Evolutionary conservation across 1,284 basidiomycete genomes (phyloP), one percentile per base, ranked within the genome.

Genomic region (Sporisorium scitamineum): DNA sequence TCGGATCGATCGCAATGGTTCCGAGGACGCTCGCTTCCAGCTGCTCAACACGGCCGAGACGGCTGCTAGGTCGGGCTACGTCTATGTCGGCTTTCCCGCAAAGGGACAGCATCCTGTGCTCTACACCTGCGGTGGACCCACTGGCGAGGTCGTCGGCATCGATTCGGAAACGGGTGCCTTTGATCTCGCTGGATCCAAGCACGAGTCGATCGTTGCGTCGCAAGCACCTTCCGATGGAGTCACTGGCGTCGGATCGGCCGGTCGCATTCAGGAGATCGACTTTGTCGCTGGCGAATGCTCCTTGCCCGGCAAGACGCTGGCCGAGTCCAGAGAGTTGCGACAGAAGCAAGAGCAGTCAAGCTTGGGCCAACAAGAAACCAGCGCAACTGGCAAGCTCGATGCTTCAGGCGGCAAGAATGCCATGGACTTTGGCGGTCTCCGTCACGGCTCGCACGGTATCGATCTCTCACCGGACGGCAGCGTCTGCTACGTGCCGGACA

Each of bases 41-140:
- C 56, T 79, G 34, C 55, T 76, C 34, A 76, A 76, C 51, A 79
- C 74, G 16, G 73, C 73, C 42, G 65, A 72, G 37, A 79, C 73
- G 9, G 65, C 69, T 14, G 69, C 73, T 1, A 61, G 77, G 34
- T 76, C 72, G 5, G 77, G 77, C 24, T 79, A 79, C 45, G 77
- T 79, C 41, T 70, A 69, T 18, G 67, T 76, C 47, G 70, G 70
- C 26, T 71, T 69, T 18, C 69, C 68, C 20, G 44, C 44, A 1
- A 34, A 61, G 7, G 53, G 32, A 6, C n/a, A 78, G 29, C 50
- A 61, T 39, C 80, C 80, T 48, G 82, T 83, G n/a, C 79, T 85
- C n/a, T 87, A 86, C 62, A 85, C 85, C 1, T 86, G 85, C 1
- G 85, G 86, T 32, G 86, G 86, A 24, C 84, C 86, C 1, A 84